Conservation (phyloP, 306 rosid species). For the Glycine latifolia region DNA sequence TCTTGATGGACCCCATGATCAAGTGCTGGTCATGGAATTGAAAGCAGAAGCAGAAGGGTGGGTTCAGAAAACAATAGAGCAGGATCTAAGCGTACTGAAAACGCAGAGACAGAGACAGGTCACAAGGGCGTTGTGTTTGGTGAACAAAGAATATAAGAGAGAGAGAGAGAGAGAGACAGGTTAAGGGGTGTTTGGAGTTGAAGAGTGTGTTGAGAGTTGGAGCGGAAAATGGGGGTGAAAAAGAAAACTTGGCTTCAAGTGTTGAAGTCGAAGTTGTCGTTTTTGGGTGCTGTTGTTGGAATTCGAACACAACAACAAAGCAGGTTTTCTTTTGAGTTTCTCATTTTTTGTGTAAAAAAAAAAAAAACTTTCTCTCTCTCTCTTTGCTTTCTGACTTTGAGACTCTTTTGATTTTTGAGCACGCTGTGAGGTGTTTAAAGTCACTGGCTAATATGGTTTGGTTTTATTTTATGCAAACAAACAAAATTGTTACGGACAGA, state of each 20-base stretch:
- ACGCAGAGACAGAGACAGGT: conserved; percentile 43
- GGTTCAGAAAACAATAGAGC: conserved; percentile 41
- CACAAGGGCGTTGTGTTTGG: background rate
- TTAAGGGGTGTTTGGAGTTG: background rate
- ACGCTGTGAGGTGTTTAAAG: conserved; percentile 17
- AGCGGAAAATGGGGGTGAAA: conserved; percentile 32
- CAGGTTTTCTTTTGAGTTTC: conserved; percentile 55
- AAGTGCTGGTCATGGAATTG: conserved; percentile 31
- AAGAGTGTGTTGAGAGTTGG: conserved; percentile 19
- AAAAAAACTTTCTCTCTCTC: too few species aligned
- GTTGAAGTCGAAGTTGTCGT: conserved; percentile 37
- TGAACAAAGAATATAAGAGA: too few species aligned
- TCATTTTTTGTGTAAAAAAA: background rate
- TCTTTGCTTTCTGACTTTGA: conserved; percentile 31
- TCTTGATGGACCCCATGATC: conserved; percentile 59
- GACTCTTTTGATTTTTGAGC: conserved; percentile 14
- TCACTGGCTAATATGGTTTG: background rate
- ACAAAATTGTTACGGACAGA: background rate
- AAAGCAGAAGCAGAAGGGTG: too few species aligned
- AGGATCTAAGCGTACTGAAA: conserved; percentile 55
- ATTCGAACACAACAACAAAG: conserved; percentile 50
- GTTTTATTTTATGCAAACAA: background rate
- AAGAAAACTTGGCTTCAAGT: conserved; percentile 12
- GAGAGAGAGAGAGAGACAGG: too few species aligned
- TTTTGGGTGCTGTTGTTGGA: conserved; percentile 41